Conservation (phyloP, 768 basidiomycete species). For the Naganishia onofrii region DNA sequence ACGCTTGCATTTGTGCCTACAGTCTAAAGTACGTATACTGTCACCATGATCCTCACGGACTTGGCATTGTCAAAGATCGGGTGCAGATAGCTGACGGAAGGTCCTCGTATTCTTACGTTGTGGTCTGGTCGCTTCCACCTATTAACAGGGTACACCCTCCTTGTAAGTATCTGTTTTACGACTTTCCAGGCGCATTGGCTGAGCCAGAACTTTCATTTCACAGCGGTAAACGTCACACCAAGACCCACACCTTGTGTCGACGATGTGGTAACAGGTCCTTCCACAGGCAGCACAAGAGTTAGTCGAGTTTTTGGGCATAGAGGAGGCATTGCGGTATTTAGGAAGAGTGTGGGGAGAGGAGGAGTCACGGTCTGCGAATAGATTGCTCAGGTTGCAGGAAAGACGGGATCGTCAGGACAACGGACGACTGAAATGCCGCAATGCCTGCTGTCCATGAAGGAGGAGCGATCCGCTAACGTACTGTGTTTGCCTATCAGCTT, state of each 20-base stretch:
- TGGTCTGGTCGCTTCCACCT: conserved; percentile 46
- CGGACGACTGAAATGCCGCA: background rate
- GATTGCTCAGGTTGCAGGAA: too few relatives aligned
- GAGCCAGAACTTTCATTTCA: background rate
- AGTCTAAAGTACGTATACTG: conserved; percentile 23
- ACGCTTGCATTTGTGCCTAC: background rate
- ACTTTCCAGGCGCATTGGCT: conserved; percentile 26
- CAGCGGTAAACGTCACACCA: conserved; percentile 90
- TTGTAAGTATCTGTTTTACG: conserved; percentile 58
- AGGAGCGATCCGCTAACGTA: background rate
- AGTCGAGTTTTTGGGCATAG: conserved; percentile 43
- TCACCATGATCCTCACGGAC: conserved; percentile 23
- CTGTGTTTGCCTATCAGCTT: conserved; percentile 59
- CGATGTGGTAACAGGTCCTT: conserved; percentile 93
- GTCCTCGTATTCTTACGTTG: conserved; percentile 57
- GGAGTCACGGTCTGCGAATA: background rate
- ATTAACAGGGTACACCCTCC: conserved; percentile 79
- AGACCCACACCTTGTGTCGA: conserved; percentile 94
- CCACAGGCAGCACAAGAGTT: conserved; percentile 98
- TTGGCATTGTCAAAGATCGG: conserved; percentile 11
- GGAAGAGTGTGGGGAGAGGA: background rate
- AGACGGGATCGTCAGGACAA: background rate
- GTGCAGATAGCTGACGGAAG: conserved; percentile 65
- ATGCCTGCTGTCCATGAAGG: too few relatives aligned
- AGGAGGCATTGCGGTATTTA: background rate